Evolutionary conservation across 2,329 filamentous ascomycete genomes (phyloP).

Genomic region (Aureobasidium sp.): DNA sequence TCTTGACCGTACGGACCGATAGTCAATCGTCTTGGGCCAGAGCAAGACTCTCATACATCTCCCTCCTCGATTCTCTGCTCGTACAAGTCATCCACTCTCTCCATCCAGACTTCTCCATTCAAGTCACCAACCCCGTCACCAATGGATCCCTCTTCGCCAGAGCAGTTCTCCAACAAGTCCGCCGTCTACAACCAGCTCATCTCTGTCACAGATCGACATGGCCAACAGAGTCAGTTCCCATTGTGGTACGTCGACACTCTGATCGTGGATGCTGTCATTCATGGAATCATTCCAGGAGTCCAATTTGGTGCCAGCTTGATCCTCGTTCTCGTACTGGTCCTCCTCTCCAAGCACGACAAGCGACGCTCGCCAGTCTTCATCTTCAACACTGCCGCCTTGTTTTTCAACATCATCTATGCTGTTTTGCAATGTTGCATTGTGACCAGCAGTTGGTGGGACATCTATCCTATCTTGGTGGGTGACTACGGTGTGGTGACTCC

Average conservation of each 20-base stretch:
- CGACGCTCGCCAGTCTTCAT: slow-evolving; percentile 55
- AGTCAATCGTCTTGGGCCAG: background rate
- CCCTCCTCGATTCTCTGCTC: background rate
- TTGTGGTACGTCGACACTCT: slow-evolving; percentile 40
- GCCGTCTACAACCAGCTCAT: slow-evolving; percentile 31
- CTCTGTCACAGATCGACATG: slow-evolving; percentile 32
- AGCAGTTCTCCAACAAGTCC: background rate
- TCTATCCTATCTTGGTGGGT: slow-evolving; percentile 50
- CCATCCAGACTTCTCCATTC: background rate
- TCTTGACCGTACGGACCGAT: background rate
- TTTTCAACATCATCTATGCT: slow-evolving; percentile 52
- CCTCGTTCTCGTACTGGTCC: slow-evolving; percentile 56
- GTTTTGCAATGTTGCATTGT: slow-evolving; percentile 51
- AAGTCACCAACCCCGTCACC: background rate
- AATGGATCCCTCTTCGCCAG: background rate
- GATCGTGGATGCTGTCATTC: slow-evolving; percentile 45
- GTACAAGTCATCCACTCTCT: background rate
- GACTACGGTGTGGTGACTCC: slow-evolving; percentile 19
- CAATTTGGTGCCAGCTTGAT: slow-evolving; percentile 62
- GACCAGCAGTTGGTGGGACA: slow-evolving; percentile 50
- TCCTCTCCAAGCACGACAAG: slow-evolving; percentile 59
- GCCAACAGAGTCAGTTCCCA: slow-evolving; percentile 36
- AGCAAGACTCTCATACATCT: background rate
- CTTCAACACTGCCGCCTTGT: slow-evolving; percentile 54
- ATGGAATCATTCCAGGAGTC: slow-evolving; percentile 43